Conservation (phyloP, 345 rosid species). For the Eucalyptus brandiana region DNA sequence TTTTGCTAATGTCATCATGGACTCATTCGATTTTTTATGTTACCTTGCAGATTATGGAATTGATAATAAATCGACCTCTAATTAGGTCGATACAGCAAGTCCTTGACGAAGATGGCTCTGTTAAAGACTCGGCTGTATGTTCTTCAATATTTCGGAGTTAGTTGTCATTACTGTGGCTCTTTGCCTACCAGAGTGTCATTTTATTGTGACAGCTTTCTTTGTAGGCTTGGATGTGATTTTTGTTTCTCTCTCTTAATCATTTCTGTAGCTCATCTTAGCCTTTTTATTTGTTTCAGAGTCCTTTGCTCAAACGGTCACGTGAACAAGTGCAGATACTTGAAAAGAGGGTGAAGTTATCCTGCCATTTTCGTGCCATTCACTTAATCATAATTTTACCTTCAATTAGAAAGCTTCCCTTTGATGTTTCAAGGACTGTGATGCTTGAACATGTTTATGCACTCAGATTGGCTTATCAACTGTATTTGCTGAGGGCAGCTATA, state of each 20-base stretch:
- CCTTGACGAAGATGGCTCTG: slow-evolving; percentile 69
- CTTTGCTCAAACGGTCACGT: slow-evolving; percentile 58
- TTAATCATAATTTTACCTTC: not conserved
- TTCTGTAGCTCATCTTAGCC: not conserved
- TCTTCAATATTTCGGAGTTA: not conserved
- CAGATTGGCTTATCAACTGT: not conserved
- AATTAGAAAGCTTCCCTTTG: not conserved
- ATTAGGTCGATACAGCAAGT: slow-evolving; percentile 48
- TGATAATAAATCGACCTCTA: slow-evolving; percentile 41
- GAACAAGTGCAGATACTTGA: slow-evolving; percentile 56
- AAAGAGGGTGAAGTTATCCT: slow-evolving; percentile 35
- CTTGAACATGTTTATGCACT: not conserved
- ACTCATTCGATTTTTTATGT: not conserved
- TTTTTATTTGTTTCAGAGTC: slow-evolving; percentile 38
- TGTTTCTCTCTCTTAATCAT: not conserved
- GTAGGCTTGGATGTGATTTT: not conserved
- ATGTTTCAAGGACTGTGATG: not conserved
- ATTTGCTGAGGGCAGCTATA: not conserved
- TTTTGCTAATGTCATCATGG: not conserved
- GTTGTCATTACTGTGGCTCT: not conserved
- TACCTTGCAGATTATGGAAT: slow-evolving; percentile 42
- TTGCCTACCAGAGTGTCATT: not conserved
- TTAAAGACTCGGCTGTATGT: slow-evolving; percentile 84
- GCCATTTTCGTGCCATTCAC: not conserved
- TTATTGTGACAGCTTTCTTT: not conserved